Conservation (phyloP, 768 basidiomycete species). For the Hysterangium stoloniferum region DNA sequence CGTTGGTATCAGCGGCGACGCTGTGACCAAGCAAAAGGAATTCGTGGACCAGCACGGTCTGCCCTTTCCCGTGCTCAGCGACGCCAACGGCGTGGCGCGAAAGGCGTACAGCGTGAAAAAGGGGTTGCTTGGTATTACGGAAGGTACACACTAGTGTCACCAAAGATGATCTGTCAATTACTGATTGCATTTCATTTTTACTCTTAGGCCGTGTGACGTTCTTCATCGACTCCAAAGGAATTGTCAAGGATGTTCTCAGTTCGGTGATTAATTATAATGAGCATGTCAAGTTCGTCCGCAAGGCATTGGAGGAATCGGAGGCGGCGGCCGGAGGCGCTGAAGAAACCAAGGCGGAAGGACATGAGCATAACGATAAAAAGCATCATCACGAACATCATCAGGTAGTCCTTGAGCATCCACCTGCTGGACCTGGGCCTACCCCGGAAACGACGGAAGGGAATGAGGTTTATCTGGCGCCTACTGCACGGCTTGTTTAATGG, state of each 20-base stretch:
- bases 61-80: slow-evolving; percentile 73
- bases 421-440: too few species aligned
- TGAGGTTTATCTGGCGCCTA: too few species aligned
- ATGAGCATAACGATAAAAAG: too few species aligned
- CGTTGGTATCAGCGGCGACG: slow-evolving; percentile 67
- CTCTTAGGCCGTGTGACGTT: slow-evolving; percentile 55
- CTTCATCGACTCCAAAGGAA: slow-evolving; percentile 64
- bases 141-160: slow-evolving; percentile 22
- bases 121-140: slow-evolving; percentile 55
- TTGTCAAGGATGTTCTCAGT: slow-evolving; percentile 54
- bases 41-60: slow-evolving; percentile 69
- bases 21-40: slow-evolving; percentile 61
- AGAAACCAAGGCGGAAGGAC: too few species aligned
- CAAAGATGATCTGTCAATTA: background rate
- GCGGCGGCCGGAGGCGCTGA: slow-evolving; percentile 24
- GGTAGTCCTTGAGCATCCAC: too few species aligned
- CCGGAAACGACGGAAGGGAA: too few species aligned
- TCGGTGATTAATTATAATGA: slow-evolving; percentile 54
- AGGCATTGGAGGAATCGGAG: slow-evolving; percentile 51
- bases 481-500: too few species aligned
- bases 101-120: slow-evolving; percentile 61
- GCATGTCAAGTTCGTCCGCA: slow-evolving; percentile 65
- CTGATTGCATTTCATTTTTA: background rate
- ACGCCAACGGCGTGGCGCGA: slow-evolving; percentile 51
- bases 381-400: too few species aligned